Evolutionary conservation across 495 filamentous ascomycete genomes (phyloP).

Genomic region (Alectoria sarmentosa): DNA sequence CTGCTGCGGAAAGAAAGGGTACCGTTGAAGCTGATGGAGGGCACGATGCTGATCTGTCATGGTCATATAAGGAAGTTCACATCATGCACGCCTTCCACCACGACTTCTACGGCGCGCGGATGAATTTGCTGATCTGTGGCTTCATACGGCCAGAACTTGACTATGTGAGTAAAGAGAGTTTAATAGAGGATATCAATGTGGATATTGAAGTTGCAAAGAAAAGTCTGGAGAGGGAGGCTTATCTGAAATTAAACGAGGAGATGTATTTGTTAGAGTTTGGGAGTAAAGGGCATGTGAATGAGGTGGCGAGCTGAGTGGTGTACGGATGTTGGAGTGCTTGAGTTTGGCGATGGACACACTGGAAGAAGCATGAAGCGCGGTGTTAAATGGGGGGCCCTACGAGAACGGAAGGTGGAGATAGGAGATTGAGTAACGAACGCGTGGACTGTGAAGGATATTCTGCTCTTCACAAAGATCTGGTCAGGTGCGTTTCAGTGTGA

Average conservation of each 20-base stretch:
- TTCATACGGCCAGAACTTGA: conserved; percentile 87
- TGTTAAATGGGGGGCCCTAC: not conserved
- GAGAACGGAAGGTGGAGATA: not conserved
- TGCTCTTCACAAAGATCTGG: not conserved
- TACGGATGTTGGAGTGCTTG: not conserved
- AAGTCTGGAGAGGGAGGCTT: conserved; percentile 64
- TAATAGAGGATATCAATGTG: conserved; percentile 79
- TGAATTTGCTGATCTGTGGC: conserved; percentile 74
- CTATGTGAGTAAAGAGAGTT: conserved; percentile 71
- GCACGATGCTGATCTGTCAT: not conserved
- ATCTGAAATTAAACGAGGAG: conserved; percentile 50
- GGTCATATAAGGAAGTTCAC: conserved; percentile 64
- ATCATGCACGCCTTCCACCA: conserved; percentile 62
- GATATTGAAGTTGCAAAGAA: conserved; percentile 77
- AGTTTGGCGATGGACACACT: not conserved
- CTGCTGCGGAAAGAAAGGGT: not conserved
- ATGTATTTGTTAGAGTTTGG: conserved; percentile 28
- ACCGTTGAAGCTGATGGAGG: not conserved
- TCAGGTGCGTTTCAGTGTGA: not conserved
- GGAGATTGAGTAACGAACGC: not conserved
- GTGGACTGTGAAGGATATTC: not conserved
- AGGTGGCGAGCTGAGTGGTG: conserved; percentile 6
- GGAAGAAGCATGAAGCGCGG: not conserved
- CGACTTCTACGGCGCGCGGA: conserved; percentile 78
- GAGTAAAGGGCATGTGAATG: conserved; percentile 20